Base-by-base conservation (phyloP, 2,329 filamentous ascomycete genomes). In the Fusarium sp. region DNA sequence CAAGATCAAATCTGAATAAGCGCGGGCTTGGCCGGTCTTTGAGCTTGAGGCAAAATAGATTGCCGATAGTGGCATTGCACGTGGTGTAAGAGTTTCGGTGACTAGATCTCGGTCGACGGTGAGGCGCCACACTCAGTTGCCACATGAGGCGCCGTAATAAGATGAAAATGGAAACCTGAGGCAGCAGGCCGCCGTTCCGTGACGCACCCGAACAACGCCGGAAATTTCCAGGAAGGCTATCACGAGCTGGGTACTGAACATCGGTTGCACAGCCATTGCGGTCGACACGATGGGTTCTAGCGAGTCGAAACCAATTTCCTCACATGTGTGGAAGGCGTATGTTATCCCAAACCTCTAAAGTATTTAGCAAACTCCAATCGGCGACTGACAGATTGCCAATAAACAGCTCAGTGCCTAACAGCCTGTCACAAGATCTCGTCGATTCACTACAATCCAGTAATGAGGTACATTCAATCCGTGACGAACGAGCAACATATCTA, bases 391-490 rank as follows among this genome's bases (percentile, higher is more conserved):
- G 43, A 31, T 57, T 63, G 66, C 62, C 58, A 71, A 73, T 72
- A 75, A 73, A 74, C 74, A 82, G 75, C 72, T 77, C 76, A 71
- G 80, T 82, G 47, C 82, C 85, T 33, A 80, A 83, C 69, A 82
- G 84, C 72, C 78, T 97, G 79, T 97, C 94, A 70, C 89, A 92
- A 76, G 90, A 92, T 76, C 85, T 97, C 75, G 86, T 96, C 74
- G 90, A 97, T 75, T 89, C 90, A 63, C 85, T 98, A 64, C 93
- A 97, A 79, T 87, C 88, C 65, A 97, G 89, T 83, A 87, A 91
- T 73, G 94, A 97, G 88, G 94, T 97, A 86, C 75, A 53, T 81
- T 53, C 37, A n/a, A 21, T 18, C 13, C 9, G 6, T 48, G 27
- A 25, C 40, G 18, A 48, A 35, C 11, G 23, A 20, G n/a, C 39